A percentile compares a stretch with the other conserved stretches of the same genome.
These are phyloP conservation scores for Sporothrix curviconia DNA, from an alignment of 2,329 filamentous ascomycete species.

Conservation along the genomic window DNA sequence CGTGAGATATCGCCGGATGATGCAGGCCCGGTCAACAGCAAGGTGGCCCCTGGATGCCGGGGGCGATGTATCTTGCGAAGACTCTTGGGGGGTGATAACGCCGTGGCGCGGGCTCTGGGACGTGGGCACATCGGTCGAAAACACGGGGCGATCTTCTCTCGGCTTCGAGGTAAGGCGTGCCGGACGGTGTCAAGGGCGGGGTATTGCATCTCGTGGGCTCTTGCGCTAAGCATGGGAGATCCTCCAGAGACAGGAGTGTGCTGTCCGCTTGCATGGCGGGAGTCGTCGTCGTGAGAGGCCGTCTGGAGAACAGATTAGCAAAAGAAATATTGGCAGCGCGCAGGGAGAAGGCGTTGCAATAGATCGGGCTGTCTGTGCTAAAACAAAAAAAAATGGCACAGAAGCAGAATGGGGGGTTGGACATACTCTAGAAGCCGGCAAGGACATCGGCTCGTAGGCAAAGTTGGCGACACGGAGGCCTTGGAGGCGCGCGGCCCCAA, in stretches of 20 bases:
- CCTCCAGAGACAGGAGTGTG: conserved; percentile 58
- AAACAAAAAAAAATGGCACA: not conserved
- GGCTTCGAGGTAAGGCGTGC: conserved; percentile 47
- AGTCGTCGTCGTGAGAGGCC: conserved; percentile 54
- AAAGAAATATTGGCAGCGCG: too few species aligned
- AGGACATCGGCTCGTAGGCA: conserved; percentile 82
- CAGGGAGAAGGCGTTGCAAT: too few species aligned
- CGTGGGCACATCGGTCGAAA: conserved; percentile 17
- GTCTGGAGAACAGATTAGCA: too few species aligned
- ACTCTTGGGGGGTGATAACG: conserved; percentile 62
- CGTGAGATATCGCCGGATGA: conserved; percentile 34
- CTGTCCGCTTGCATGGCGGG: conserved; percentile 54
- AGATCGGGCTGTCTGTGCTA: too few species aligned
- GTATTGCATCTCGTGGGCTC: conserved; percentile 68
- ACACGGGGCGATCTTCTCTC: conserved; percentile 25
- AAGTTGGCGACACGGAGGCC: conserved; percentile 78
- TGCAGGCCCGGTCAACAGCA: conserved; percentile 33
- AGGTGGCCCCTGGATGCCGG: conserved; percentile 33
- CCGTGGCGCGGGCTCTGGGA: conserved; percentile 22
- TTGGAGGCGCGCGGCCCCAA: conserved; percentile 72
- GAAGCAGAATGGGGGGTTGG: too few species aligned
- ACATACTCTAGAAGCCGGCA: conserved; percentile 72
- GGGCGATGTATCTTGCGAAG: conserved; percentile 46
- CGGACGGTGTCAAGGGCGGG: conserved; percentile 84
- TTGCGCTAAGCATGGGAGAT: conserved; percentile 62